Conservation (phyloP, 495 filamentous ascomycete genomes). For the Symbiotaphrina buchneri region DNA sequence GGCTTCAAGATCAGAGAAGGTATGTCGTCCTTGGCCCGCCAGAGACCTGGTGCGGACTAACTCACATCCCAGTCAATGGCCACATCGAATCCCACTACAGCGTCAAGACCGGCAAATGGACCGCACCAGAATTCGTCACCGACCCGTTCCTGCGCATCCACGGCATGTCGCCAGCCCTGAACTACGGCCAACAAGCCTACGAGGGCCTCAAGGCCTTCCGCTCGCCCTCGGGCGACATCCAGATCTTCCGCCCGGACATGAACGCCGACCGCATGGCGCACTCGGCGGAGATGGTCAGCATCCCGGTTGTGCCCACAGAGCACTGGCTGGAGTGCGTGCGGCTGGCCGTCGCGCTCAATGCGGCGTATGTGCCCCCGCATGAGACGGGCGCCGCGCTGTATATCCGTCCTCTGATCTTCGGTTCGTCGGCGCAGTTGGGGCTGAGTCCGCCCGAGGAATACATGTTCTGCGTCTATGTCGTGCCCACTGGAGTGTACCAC, state of each 20-base stretch:
- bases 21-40: background rate
- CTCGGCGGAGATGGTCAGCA: constrained; percentile 53
- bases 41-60: background rate
- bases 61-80: constrained; percentile 37
- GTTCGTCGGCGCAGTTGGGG: constrained; percentile 57
- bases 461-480: constrained; percentile 62
- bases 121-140: constrained; percentile 42
- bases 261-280: constrained; percentile 68
- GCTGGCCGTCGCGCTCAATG: constrained; percentile 63
- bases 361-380: constrained; percentile 70
- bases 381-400: constrained; percentile 75
- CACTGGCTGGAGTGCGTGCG: constrained; percentile 54
- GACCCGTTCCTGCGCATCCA: constrained; percentile 67
- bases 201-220: constrained; percentile 88
- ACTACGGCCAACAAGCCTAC: constrained; percentile 88
- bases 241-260: constrained; percentile 57
- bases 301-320: constrained; percentile 49
- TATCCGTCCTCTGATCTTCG: constrained; percentile 70
- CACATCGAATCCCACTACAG: constrained; percentile 58
- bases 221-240: constrained; percentile 33
- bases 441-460: constrained; percentile 73
- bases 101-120: constrained; percentile 49
- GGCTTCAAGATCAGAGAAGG: constrained; percentile 5
- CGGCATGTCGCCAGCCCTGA: constrained; percentile 74
- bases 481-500: constrained; percentile 80